These are phyloP conservation scores for Fraxinus sp. DNA, from an alignment of 305 asterid genomes.

Conservation along the genomic window DNA sequence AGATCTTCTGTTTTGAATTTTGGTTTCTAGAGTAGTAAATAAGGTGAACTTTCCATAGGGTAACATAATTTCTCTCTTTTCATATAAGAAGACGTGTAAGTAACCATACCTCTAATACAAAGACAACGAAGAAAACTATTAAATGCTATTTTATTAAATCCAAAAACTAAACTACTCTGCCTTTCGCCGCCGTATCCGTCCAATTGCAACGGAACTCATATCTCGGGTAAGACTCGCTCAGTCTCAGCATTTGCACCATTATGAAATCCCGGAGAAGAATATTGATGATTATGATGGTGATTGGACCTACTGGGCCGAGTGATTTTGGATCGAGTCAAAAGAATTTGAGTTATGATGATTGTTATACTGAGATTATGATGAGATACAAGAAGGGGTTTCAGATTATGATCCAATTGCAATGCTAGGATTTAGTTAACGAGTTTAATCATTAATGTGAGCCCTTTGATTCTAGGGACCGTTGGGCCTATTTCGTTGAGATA, in stretches of 20 bases:
- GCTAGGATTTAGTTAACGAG: constrained; percentile 58
- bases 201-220: constrained; percentile 34
- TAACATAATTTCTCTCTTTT: neutral
- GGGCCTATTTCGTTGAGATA: constrained; percentile 73
- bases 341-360: constrained; percentile 39
- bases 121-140: neutral
- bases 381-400: constrained; percentile 60
- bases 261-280: constrained; percentile 22
- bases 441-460: constrained; percentile 56
- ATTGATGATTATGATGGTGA: constrained; percentile 27
- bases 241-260: constrained; percentile 40
- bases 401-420: constrained; percentile 62
- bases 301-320: constrained; percentile 41
- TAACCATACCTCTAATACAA: neutral
- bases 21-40: neutral
- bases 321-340: constrained; percentile 42
- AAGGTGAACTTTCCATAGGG: neutral
- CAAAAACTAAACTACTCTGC: constrained; percentile 24
- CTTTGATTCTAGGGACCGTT: constrained; percentile 55
- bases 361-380: constrained; percentile 45
- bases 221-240: constrained; percentile 35
- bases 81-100: neutral
- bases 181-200: constrained; percentile 32
- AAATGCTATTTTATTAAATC: neutral
- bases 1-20: neutral